Conservation (phyloP, 2,329 filamentous ascomycete species). For the Fusarium circinatum region DNA sequence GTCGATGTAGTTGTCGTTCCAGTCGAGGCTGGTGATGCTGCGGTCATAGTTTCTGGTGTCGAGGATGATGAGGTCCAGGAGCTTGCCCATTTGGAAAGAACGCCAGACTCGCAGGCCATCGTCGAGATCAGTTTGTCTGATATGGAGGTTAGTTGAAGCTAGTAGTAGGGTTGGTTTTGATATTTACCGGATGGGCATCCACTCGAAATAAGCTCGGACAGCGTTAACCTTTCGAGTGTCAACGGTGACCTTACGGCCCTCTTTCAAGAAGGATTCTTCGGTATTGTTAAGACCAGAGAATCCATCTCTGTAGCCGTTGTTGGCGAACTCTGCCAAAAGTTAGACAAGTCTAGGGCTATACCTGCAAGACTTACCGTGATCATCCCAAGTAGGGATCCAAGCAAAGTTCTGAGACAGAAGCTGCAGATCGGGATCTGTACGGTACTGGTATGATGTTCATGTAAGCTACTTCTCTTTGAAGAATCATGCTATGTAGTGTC, state of each 20-base stretch:
- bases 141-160: neutral
- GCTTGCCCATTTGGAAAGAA: slow-evolving; percentile 71
- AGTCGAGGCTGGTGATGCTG: slow-evolving; percentile 62
- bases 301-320: slow-evolving; percentile 74
- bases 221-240: slow-evolving; percentile 80
- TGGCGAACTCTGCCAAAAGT: slow-evolving; percentile 58
- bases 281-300: slow-evolving; percentile 68
- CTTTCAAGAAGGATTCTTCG: slow-evolving; percentile 22
- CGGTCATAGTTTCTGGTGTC: slow-evolving; percentile 77
- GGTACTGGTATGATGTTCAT: slow-evolving; percentile 42
- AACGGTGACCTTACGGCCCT: slow-evolving; percentile 59
- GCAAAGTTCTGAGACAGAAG: slow-evolving; percentile 54
- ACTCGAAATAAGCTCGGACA: slow-evolving; percentile 76
- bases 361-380: slow-evolving; percentile 1
- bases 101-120: slow-evolving; percentile 77
- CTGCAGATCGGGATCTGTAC: slow-evolving; percentile 54
- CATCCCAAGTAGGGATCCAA: slow-evolving; percentile 58
- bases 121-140: slow-evolving; percentile 57
- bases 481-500: fast-evolving
- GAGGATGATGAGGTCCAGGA: slow-evolving; percentile 74
- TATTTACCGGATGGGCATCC: slow-evolving; percentile 61
- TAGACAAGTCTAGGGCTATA: fast-evolving
- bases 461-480: fast-evolving
- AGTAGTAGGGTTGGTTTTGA: no score
- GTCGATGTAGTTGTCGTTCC: slow-evolving; percentile 26